Evolutionary conservation across 2,329 filamentous ascomycete species (phyloP), one percentile per base, ranked within the genome.

Genomic region (Pseudogymnoascus verrucosus): DNA sequence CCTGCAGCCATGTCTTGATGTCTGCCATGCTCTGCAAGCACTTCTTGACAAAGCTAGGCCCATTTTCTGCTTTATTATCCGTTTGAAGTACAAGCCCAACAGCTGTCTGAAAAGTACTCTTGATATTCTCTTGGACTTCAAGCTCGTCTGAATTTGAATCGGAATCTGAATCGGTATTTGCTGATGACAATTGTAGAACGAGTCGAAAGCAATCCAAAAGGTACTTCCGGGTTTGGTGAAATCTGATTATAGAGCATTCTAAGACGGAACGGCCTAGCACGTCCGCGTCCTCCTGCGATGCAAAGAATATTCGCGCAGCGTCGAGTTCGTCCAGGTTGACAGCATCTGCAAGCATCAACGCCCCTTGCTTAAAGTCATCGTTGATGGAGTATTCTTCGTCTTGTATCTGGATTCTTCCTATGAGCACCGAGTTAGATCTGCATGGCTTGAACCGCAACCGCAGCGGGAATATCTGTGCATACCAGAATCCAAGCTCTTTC

Each of bases 291-390:
- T 86, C 82, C 72, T 90, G 84, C 16, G 90, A 87, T 63, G 88
- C 86, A 61, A 96, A 78, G 64, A 96, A 85, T 60, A 95, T 83
- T 68, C 84, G 82, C 8, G 91, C 90, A 16, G 93, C 89, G 70
- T 95, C 85, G 64, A 96, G 74, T 76, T 99, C 96, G 76, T 99
- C 93, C 62, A 99, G 81, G 71, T 96, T 88, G 66, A 97, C 81
- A 69, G 91, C 90, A 75, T 98, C 93, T 63, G 93, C 90, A 39
- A 99, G 81, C 70, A 91, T 85, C 34, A 96, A 80, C 23, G 87
- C 85, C 69, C 89, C 86, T 75, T 96, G 89, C 72, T 93, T 87
- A 76, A 99, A 98, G 66, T 91, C 87, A 63, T 90, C 84, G 76
- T 96, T 97, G 78, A 99, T 80, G 21, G 82, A 79, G 75, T 91